phyloP scores from a whole-genome alignment of 345 rosid species.

The Syzygium jambos region DNA sequence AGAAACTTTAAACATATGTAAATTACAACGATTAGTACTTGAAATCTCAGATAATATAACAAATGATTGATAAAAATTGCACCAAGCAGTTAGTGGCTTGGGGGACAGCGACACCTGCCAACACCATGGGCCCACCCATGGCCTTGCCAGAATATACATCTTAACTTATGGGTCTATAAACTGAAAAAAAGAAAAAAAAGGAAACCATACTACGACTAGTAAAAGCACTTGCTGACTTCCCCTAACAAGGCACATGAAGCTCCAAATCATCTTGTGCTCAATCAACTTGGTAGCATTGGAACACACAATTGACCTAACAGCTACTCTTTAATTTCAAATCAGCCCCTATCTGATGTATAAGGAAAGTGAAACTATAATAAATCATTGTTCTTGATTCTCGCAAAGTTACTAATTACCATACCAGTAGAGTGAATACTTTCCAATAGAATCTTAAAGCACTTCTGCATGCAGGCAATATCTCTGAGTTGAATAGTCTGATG shows the following conservation, averaged over 20 bases:
- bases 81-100: neutral
- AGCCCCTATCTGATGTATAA: neutral
- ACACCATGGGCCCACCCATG: neutral
- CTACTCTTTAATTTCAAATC: neutral
- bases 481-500: slow-evolving; percentile 28
- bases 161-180: neutral
- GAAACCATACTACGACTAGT: neutral
- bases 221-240: neutral
- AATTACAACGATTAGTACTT: neutral
- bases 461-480: slow-evolving; percentile 46
- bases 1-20: neutral
- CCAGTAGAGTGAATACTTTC: slow-evolving; percentile 72
- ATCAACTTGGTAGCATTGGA: neutral
- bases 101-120: neutral
- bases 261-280: neutral
- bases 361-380: neutral
- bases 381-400: neutral
- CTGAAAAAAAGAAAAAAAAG: neutral
- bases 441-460: slow-evolving; percentile 63
- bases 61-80: neutral
- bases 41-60: neutral
- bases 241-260: neutral
- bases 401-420: slow-evolving; percentile 15
- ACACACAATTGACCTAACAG: neutral
- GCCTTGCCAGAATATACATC: neutral